Evolutionary conservation across 768 basidiomycete genomes (phyloP).

Genomic region (Mrakia gelida): DNA sequence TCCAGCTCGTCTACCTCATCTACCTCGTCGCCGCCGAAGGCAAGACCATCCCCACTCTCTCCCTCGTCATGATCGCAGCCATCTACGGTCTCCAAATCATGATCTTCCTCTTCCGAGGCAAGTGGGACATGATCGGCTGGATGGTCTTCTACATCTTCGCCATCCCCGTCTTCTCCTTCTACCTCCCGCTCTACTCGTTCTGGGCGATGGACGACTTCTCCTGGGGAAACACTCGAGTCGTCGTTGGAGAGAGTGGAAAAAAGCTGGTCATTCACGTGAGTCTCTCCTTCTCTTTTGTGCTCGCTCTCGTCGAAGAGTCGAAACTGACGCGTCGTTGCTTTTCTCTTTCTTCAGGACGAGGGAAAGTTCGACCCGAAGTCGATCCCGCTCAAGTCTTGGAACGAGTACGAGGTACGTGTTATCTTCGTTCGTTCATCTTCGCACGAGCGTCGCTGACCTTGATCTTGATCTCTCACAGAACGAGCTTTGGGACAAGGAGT

Average conservation of each 20-base stretch:
- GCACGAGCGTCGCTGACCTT: no score
- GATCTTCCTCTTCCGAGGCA: conserved; percentile 84
- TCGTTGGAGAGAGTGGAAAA: conserved; percentile 90
- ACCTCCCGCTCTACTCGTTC: conserved; percentile 90
- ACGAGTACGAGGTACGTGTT: conserved; percentile 63
- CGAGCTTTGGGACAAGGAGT: conserved; percentile 96
- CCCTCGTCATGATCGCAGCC: conserved; percentile 86
- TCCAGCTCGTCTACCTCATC: conserved; percentile 79
- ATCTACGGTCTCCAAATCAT: conserved; percentile 92
- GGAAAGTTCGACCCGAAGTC: conserved; percentile 91
- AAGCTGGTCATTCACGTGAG: conserved; percentile 89
- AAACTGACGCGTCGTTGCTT: conserved; percentile 15
- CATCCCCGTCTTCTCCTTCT: conserved; percentile 87
- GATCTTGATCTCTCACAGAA: conserved; percentile 48
- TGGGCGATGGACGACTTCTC: conserved; percentile 99
- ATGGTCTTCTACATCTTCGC: conserved; percentile 94
- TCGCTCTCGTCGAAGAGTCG: background rate
- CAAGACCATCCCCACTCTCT: conserved; percentile 68
- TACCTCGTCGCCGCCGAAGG: conserved; percentile 67
- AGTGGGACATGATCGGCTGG: conserved; percentile 98
- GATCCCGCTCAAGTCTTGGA: conserved; percentile 96
- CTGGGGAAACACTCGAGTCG: conserved; percentile 57
- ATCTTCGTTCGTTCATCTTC: no score
- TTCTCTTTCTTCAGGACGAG: conserved; percentile 62
- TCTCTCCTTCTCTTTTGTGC: conserved; percentile 29